A percentile compares a stretch with the other conserved stretches of the same genome.
Evolutionary conservation across 495 filamentous ascomycete genomes (phyloP).

Genomic region (Venustampulla echinocandica): DNA sequence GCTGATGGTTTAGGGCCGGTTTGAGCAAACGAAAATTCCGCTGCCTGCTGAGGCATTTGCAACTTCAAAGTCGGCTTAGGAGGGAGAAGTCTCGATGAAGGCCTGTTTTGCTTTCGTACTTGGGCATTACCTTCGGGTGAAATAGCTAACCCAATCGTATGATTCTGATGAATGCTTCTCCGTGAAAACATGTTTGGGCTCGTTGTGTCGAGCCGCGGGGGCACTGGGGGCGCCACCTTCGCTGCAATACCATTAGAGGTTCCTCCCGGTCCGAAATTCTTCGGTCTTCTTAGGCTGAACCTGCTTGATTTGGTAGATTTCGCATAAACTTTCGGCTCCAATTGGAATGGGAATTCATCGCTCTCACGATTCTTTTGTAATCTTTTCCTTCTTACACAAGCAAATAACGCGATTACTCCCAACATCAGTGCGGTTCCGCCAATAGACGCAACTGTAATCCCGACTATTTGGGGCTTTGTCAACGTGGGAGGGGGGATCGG

Average conservation of each 20-base stretch:
- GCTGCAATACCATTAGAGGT: conserved; percentile 15
- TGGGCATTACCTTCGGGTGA: conserved; percentile 23
- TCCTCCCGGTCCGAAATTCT: conserved; percentile 11
- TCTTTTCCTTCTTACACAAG: conserved; percentile 30
- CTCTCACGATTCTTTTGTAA: conserved; percentile 28
- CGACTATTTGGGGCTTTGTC: conserved; percentile 32
- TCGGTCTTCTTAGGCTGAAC: conserved; percentile 7
- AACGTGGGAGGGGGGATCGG: conserved; percentile 16
- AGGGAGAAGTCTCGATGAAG: conserved; percentile 20
- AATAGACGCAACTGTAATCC: conserved; percentile 37
- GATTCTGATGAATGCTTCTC: conserved; percentile 22
- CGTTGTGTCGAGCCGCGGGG: conserved; percentile 23
- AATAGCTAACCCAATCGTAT: conserved; percentile 35
- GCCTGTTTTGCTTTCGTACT: not conserved
- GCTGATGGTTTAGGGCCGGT: conserved; percentile 29
- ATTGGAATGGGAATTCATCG: conserved; percentile 29
- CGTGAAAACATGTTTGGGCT: conserved; percentile 24
- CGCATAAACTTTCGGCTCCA: conserved; percentile 25
- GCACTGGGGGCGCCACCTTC: conserved; percentile 28
- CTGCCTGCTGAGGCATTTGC: conserved; percentile 11
- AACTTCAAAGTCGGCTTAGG: conserved; percentile 22
- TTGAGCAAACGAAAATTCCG: conserved; percentile 12
- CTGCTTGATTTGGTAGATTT: conserved; percentile 7
- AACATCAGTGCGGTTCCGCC: conserved; percentile 32
- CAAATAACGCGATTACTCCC: conserved; percentile 32